Evolutionary conservation across 1,139 yeast species (phyloP), one percentile per base, ranked within the genome.

Genomic region (Barnettozyma hawaiiensis): DNA sequence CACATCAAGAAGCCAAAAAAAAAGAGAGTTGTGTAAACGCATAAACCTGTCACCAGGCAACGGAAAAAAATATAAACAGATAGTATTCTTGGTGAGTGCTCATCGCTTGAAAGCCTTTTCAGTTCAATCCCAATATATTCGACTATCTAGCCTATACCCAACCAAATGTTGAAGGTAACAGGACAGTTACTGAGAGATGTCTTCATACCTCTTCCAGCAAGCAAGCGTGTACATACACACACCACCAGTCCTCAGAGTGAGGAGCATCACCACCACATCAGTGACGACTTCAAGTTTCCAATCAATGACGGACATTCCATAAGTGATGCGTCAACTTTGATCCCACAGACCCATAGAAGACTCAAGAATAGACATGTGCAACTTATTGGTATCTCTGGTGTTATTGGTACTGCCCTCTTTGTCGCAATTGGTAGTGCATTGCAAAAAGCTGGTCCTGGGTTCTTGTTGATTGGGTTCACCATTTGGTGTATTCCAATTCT

Each of bases 371-470:
- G 86, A 57, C 85, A 80, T 58, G 80, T 85, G 40, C 85, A 85
- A 54, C 73, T 85, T 57, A 84, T 85, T 57, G 89, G 92, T 39
- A 78, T 80, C 28, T 92, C 95, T 36, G 95, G 95, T 39, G 81
- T 87, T 36, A 85, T 86, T 53, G 95, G 95, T 49, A 85, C 94
- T 7, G 90, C 89, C 37, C 64, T 80, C 29, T 72, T 84, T 67
- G 84, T 86, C 11, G 83, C 87, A 44, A 75, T 82, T 47, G 95
- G 95, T 23, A 71, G 73, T 42, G 83, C 84, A 2, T 66, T 87
- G 49, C 67, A 73, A 43, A 69, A 66, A 39, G 95, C 90, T 45
- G 96, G 96, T 2, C 89, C 96, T 2, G 87, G 78, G 0, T 82
- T 85, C 37, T 65, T 87, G 36, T 66, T 87, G 36, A 67, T 86